Evolutionary conservation across 2,329 filamentous ascomycete species (phyloP), one percentile per base, ranked within the genome.

Genomic region (Nannizziopsis arthrosporioides): DNA sequence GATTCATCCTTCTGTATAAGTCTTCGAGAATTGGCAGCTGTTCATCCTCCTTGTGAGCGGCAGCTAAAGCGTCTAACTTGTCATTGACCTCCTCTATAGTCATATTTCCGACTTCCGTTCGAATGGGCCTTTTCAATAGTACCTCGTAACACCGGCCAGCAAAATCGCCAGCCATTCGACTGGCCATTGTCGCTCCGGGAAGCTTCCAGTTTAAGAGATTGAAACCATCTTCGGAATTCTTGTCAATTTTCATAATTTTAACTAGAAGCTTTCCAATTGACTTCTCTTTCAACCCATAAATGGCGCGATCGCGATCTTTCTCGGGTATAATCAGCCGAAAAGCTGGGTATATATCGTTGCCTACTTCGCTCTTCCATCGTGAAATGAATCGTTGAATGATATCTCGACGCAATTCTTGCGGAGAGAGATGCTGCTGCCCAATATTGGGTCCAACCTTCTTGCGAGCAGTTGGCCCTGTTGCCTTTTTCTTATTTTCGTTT

Each of bases 231-330:
- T 94, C 86, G 0, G 87, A 93, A 57, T 89, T 82, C 58, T 83
- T 85, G 68, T 89, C 83, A 58, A 98, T 94, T 61, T 89, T 90
- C 73, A 94, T 83, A 35, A 94, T 76, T 61, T 88, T 90, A 50
- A 95, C 85, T n/a, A 96, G 72, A 15, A 96, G 69, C 61, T 88
- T 94, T 8, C 83, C 90, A 51, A 98, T 88, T 4, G 82, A 78
- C 62, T 84, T 89, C 69, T 98, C 92, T 62, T 96, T 96, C 36
- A 98, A 72, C 0, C 90, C 87, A 59, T 96, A 98, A 72, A 94
- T 88, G 14, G 84, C 84, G 42, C 92, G 79, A 59, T 96, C 88
- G 35, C 88, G 80, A 61, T 98, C 92, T 61, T 94, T 93, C 59
- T 93, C 87, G 0, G 90, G 89, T 2, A 95, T 74, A 49, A 96